Evolutionary conservation across 1,284 basidiomycete genomes (phyloP).

Genomic region (Ceratobasidium theobromae): DNA sequence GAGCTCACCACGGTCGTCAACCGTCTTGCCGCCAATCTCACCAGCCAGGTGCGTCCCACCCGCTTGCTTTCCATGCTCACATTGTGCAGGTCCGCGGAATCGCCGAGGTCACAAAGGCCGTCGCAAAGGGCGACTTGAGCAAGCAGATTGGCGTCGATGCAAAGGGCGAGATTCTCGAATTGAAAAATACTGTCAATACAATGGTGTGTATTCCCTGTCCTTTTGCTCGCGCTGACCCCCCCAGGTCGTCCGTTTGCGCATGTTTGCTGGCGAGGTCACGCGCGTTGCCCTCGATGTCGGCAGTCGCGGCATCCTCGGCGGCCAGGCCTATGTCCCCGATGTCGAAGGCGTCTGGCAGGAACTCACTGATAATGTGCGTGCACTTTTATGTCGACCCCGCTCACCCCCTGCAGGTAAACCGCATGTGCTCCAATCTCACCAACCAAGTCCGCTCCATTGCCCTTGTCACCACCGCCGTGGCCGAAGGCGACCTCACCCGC

Average conservation of each 20-base stretch:
- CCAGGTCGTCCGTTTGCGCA: conserved; percentile 74
- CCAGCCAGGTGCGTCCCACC: conserved; percentile 71
- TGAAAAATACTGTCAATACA: conserved; percentile 97
- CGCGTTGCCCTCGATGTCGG: conserved; percentile 95
- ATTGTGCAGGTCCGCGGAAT: conserved; percentile 75
- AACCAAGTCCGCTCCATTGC: conserved; percentile 61
- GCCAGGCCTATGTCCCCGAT: conserved; percentile 88
- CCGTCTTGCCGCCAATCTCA: conserved; percentile 91
- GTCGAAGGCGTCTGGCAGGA: conserved; percentile 96
- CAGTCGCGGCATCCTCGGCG: conserved; percentile 86
- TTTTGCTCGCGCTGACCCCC: background rate
- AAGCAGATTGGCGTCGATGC: conserved; percentile 98
- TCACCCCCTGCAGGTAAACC: conserved; percentile 50
- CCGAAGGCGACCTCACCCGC: conserved; percentile 82
- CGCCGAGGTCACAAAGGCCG: conserved; percentile 95
- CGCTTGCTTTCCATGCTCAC: background rate
- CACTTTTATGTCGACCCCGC: background rate
- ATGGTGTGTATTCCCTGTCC: conserved; percentile 59
- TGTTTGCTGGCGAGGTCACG: conserved; percentile 93
- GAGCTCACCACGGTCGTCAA: conserved; percentile 90
- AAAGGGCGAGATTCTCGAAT: conserved; percentile 92
- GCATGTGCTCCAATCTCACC: conserved; percentile 59
- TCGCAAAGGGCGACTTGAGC: conserved; percentile 91
- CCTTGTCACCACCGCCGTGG: conserved; percentile 82
- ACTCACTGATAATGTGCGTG: conserved; percentile 79